These are phyloP conservation scores for Perilla frutescens DNA, from an alignment of 257 asterid genomes.

Conservation along the genomic window DNA sequence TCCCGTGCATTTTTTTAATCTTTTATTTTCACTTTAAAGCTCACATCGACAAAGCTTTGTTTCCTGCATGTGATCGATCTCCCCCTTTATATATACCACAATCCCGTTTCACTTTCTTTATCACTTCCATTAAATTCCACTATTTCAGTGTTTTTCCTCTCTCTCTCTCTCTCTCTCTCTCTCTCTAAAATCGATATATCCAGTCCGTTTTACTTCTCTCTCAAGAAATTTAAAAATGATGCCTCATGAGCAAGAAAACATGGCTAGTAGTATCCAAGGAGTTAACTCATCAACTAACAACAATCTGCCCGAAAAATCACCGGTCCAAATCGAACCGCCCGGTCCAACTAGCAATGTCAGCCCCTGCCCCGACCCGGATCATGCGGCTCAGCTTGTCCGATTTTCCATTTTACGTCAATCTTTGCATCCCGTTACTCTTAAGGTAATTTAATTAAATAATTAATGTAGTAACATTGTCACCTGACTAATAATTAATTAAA, in stretches of 20 bases:
- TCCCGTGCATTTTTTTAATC: slow-evolving; percentile 49
- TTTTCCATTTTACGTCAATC: slow-evolving; percentile 59
- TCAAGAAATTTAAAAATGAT: slow-evolving; percentile 43
- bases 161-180: not conserved
- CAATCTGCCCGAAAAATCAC: slow-evolving; percentile 36
- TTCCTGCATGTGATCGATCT: slow-evolving; percentile 47
- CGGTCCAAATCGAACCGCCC: slow-evolving; percentile 51
- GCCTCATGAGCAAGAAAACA: slow-evolving; percentile 72
- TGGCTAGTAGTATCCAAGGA: slow-evolving; percentile 28
- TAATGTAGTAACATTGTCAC: not conserved
- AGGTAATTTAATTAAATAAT: slow-evolving; percentile 39
- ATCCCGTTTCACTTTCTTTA: slow-evolving; percentile 15
- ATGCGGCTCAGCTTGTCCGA: slow-evolving; percentile 23
- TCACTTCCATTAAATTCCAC: not conserved
- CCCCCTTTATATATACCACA: slow-evolving; percentile 38
- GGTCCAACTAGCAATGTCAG: slow-evolving; percentile 50
- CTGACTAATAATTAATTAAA: too few species aligned
- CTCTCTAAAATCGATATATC: too few species aligned
- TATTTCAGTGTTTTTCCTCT: not conserved
- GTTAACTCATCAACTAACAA: slow-evolving; percentile 33
- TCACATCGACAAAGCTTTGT: not conserved
- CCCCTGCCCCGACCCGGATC: slow-evolving; percentile 46
- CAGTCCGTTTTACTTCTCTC: too few species aligned
- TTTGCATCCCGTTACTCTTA: slow-evolving; percentile 59
- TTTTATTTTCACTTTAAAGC: slow-evolving; percentile 39